Conservation (phyloP, 1,284 basidiomycete genomes). For the Schizophyllum amplum region DNA sequence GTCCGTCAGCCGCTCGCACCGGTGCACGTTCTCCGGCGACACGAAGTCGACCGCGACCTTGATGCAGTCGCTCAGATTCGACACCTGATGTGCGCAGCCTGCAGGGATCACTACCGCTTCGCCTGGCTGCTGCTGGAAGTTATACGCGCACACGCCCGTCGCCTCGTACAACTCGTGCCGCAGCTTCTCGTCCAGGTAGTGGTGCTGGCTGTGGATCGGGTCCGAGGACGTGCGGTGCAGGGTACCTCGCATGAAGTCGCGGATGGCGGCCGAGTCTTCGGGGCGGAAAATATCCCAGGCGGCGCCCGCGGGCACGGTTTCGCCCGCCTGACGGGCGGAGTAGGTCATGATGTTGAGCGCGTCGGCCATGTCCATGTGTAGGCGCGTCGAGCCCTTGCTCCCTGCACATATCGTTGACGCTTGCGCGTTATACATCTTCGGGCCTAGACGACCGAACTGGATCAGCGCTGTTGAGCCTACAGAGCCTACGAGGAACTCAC, state of each 20-base stretch:
- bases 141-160: conserved; percentile 68
- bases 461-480: conserved; percentile 7
- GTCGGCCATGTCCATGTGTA: conserved; percentile 97
- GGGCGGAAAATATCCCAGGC: conserved; percentile 90
- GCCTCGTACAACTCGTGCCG: conserved; percentile 62
- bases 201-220: conserved; percentile 87
- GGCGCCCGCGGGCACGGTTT: conserved; percentile 38
- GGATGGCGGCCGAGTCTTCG: conserved; percentile 73
- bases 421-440: conserved; percentile 78
- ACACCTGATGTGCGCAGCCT: conserved; percentile 91
- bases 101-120: conserved; percentile 95
- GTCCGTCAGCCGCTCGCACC: conserved; percentile 76
- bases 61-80: conserved; percentile 86
- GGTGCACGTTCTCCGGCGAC: conserved; percentile 82
- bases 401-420: conserved; percentile 53
- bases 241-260: conserved; percentile 61
- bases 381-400: conserved; percentile 75
- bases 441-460: conserved; percentile 34
- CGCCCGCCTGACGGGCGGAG: conserved; percentile 49
- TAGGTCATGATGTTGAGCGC: conserved; percentile 90
- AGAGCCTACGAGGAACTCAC: conserved; percentile 36
- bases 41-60: conserved; percentile 98
- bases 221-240: conserved; percentile 35
- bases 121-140: conserved; percentile 86
- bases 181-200: conserved; percentile 72